These are phyloP conservation scores for Trifolium dubium DNA, from an alignment of 306 rosid species.

Conservation along the genomic window DNA sequence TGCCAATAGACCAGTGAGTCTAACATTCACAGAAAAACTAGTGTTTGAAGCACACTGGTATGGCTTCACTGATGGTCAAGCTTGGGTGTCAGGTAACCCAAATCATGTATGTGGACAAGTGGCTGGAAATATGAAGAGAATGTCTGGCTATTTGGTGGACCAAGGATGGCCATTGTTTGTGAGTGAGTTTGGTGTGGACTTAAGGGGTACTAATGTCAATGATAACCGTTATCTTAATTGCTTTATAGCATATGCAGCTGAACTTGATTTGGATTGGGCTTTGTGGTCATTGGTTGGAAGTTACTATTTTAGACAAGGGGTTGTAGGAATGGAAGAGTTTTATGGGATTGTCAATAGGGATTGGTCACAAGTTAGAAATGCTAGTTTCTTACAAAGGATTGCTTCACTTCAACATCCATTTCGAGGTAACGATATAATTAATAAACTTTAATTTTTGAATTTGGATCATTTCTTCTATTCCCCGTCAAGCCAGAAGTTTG, in stretches of 20 bases:
- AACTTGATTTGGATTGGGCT: constrained; percentile 82
- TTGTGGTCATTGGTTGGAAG: constrained; percentile 88
- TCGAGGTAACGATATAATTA: constrained; percentile 51
- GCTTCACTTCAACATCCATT: constrained; percentile 74
- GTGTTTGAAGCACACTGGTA: constrained; percentile 89
- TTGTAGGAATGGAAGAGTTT: constrained; percentile 70
- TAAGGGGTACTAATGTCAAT: constrained; percentile 77
- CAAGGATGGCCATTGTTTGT: constrained; percentile 80
- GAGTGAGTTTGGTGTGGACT: constrained; percentile 82
- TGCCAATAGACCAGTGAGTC: constrained; percentile 45
- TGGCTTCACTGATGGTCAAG: constrained; percentile 67
- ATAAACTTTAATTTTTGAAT: not conserved
- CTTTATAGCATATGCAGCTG: constrained; percentile 68
- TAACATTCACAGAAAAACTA: constrained; percentile 62
- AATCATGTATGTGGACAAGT: constrained; percentile 88
- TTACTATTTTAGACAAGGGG: constrained; percentile 74
- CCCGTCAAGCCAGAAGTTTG: not conserved
- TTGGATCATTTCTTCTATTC: not conserved
- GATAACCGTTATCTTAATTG: constrained; percentile 82
- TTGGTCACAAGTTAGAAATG: constrained; percentile 62
- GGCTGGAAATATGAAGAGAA: constrained; percentile 50
- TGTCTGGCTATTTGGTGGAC: constrained; percentile 62
- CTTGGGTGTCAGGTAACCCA: constrained; percentile 73
- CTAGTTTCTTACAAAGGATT: constrained; percentile 56
- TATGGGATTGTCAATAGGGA: constrained; percentile 69